Evolutionary conservation across 192 early-diverging fungal genomes (phyloP), one percentile per base, ranked within the genome.

Genomic region (Rhizoclosmatium globosum): DNA sequence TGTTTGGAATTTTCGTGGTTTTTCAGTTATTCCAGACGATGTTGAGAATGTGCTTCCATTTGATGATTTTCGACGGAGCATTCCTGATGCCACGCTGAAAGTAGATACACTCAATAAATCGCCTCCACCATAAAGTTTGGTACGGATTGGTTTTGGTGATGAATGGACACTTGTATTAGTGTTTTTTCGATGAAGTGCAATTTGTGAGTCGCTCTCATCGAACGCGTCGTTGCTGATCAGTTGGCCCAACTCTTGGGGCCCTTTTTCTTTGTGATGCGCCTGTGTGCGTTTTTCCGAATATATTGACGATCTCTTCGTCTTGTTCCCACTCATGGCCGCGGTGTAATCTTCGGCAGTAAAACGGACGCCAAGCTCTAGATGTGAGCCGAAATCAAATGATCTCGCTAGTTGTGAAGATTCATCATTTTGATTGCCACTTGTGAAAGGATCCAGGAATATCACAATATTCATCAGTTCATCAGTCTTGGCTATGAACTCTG

Each of bases 281-380:
- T 31, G 31, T 31, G 31, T 31, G 31, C 23, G 38, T 21, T 39
- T 19, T 62, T 62, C 60, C 6, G 60, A 21, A 64, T 42, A 74
- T 23, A 74, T n/a, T 11, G 72, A 62, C 59, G 58, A 31, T 21
- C 4, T 15, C 6, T 19, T 42, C 15, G 31, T 74, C 43, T 74
- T 74, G 58, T 74, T 74, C 38, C n/a, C 72, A 38, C 58, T 61
- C 19, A 74, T 74, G 56, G 56, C 6, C 15, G 59, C 72, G 3
- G 11, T 38, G 59, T 74, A 74, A 46, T 74, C 72, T 42, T 59
- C 31, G 13, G 72, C 15, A 38, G 43, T 21, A 74, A 64, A 44
- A 2, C 72, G 31, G 0, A 74, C 1, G 17, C 72, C 72, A 23
- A 74, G 59, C 3, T 74, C 72, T 17, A 62, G 17, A 13, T 42